A percentile compares a stretch with the other conserved stretches of the same genome.
Conservation (phyloP, 148 eudicot genomes). For the Silene latifolia region DNA sequence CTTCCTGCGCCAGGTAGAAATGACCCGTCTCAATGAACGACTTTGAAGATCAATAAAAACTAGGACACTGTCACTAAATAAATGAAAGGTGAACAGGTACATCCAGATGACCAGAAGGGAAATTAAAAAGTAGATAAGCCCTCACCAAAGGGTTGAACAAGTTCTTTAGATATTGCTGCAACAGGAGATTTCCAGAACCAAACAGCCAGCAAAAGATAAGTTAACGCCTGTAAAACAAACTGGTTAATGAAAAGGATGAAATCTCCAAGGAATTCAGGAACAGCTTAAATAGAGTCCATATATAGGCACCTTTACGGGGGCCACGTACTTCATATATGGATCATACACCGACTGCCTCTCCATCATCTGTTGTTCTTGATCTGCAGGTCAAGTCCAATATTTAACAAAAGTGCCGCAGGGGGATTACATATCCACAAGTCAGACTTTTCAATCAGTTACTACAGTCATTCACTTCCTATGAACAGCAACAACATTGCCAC, state of each 20-base stretch:
- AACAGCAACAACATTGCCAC: not conserved
- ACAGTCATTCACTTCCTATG: not conserved
- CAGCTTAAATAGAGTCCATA: conserved; percentile 12
- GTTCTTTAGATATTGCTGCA: conserved; percentile 71
- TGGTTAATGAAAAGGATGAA: conserved; percentile 12
- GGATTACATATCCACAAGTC: not conserved
- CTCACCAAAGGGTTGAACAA: conserved; percentile 88
- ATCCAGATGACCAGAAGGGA: not conserved
- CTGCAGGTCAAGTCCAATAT: conserved; percentile 34
- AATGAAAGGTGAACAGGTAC: not conserved
- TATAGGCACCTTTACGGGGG: conserved; percentile 73
- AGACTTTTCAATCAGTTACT: not conserved
- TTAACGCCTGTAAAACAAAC: conserved; percentile 44
- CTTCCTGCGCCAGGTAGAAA: conserved; percentile 47
- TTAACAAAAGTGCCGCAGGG: conserved; percentile 1
- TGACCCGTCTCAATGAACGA: not conserved
- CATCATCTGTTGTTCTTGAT: conserved; percentile 55
- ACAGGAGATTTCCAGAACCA: conserved; percentile 93
- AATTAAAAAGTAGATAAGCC: not conserved
- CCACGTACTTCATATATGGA: conserved; percentile 53
- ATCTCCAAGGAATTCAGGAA: conserved; percentile 8
- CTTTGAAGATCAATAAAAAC: not conserved
- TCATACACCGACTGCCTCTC: conserved; percentile 58
- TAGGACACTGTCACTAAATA: not conserved
- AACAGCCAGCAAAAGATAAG: conserved; percentile 49